Evolutionary conservation across 1,284 basidiomycete species (phyloP).

Genomic region (Ganoderma sinense): DNA sequence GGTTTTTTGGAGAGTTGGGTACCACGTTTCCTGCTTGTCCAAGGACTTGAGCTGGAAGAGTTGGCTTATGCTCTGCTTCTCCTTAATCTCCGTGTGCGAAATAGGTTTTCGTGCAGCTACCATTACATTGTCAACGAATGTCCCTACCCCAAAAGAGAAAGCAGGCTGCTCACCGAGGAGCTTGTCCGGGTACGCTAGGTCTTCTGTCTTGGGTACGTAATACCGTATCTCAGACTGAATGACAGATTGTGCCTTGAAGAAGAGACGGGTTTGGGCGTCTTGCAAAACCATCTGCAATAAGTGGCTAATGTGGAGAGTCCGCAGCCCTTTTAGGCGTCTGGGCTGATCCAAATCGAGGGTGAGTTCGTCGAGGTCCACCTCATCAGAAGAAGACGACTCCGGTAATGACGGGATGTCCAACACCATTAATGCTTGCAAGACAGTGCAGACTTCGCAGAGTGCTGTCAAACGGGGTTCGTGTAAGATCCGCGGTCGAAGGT

Average conservation of each 20-base stretch:
- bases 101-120: conserved; percentile 53
- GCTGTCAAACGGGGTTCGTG: conserved; percentile 88
- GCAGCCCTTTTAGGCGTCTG: conserved; percentile 46
- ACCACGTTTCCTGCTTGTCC: conserved; percentile 87
- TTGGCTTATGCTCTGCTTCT: conserved; percentile 71
- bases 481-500: conserved; percentile 90
- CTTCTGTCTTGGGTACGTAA: conserved; percentile 78
- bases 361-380: conserved; percentile 50
- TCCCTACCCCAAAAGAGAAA: conserved; percentile 4
- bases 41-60: conserved; percentile 77
- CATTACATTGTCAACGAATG: conserved; percentile 10
- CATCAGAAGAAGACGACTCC: conserved; percentile 43
- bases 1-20: conserved; percentile 84
- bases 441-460: conserved; percentile 93
- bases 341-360: conserved; percentile 49
- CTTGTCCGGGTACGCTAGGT: conserved; percentile 87
- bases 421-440: conserved; percentile 93
- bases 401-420: conserved; percentile 67
- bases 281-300: conserved; percentile 90
- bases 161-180: conserved; percentile 58
- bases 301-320: conserved; percentile 71
- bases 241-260: conserved; percentile 93
- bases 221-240: conserved; percentile 88
- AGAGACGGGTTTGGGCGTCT: conserved; percentile 92
- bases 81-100: conserved; percentile 54